A percentile compares a stretch with the other conserved stretches of the same genome.
Evolutionary conservation across 1,284 basidiomycete species (phyloP).

Genomic region (Ceratobasidium sp.): DNA sequence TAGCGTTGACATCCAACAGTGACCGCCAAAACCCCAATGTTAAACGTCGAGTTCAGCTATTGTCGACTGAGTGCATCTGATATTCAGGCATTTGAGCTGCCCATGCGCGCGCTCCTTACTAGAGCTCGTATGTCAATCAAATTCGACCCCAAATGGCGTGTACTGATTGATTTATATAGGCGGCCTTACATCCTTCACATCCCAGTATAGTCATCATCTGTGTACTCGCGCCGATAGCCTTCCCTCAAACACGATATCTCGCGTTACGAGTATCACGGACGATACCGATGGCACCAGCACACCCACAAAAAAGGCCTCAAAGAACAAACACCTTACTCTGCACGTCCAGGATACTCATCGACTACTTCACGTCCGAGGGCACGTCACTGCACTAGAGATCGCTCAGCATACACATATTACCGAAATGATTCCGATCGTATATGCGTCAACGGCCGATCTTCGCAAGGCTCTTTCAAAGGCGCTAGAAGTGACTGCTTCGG

Average conservation of each 20-base stretch:
- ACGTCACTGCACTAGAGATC: constrained; percentile 50
- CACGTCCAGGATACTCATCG: constrained; percentile 53
- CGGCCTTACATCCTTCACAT: constrained; percentile 33
- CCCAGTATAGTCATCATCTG: constrained; percentile 37
- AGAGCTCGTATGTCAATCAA: constrained; percentile 35
- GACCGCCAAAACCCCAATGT: constrained; percentile 55
- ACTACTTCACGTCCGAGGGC: constrained; percentile 53
- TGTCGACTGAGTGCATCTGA: constrained; percentile 64
- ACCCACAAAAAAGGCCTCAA: background rate
- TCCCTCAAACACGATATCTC: background rate
- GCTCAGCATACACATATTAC: constrained; percentile 53
- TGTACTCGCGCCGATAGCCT: constrained; percentile 34
- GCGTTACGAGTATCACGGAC: constrained; percentile 1
- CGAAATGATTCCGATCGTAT: constrained; percentile 61
- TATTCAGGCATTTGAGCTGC: constrained; percentile 49
- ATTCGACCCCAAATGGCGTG: background rate
- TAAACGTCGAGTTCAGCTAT: constrained; percentile 62
- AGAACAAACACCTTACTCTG: constrained; percentile 8
- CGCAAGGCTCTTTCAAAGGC: constrained; percentile 53
- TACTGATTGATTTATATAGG: constrained; percentile 25
- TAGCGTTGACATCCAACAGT: constrained; percentile 47
- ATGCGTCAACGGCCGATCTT: constrained; percentile 55
- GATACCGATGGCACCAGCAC: background rate
- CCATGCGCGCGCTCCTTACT: constrained; percentile 32
- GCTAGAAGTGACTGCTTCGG: constrained; percentile 50